Base-by-base conservation (phyloP, 345 rosid species). In the Citrus sinensis region DNA sequence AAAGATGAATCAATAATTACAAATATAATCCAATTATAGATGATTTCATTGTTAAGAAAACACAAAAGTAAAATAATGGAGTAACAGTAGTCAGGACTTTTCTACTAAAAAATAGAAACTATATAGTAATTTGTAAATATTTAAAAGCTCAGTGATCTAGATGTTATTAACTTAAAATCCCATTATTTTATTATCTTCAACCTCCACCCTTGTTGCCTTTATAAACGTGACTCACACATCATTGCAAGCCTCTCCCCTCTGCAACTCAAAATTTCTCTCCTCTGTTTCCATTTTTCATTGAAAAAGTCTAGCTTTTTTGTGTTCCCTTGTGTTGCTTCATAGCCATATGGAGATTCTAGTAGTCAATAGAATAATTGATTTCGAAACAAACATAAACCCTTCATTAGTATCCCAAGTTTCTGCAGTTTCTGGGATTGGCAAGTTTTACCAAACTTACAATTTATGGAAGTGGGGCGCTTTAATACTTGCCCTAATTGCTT, bases 381-480 rank as follows among this genome's bases (percentile, higher is more conserved):
- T 92, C 58, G 92, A 94, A 67, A 73, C 86, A 30, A 88, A 86
- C 39, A 71, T 90, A 58, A 80, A 62, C 75, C 88, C 86, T 58
- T 71, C 89, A 55, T 72, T 82, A 51, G 35, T 79, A 59, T 83
- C 90, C 55, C 90, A 78, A 77, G 56, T 81, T 70, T 62, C 75
- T 22, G 60, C 83, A 6, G 42, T 86, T 80, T 84, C 89, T 20
- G 81, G 87, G 22, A 40, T 83, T 32, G 85, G 71, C 16, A 83
- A 79, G 60, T 40, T 86, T 34, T 79, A 81, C 60, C 84, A 80
- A 11, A 81, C 87, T 54, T 85, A 79, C 76, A 80, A 79, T 66
- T 82, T 91, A 32, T 89, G 86, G 86, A 94, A 88, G 83, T 92
- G 95, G 97, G 90, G 90, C 13, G 88, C 91, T 77, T 78, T 94